Conservation (phyloP, 768 basidiomycete genomes). For the Pleurotus tuoliensis region DNA sequence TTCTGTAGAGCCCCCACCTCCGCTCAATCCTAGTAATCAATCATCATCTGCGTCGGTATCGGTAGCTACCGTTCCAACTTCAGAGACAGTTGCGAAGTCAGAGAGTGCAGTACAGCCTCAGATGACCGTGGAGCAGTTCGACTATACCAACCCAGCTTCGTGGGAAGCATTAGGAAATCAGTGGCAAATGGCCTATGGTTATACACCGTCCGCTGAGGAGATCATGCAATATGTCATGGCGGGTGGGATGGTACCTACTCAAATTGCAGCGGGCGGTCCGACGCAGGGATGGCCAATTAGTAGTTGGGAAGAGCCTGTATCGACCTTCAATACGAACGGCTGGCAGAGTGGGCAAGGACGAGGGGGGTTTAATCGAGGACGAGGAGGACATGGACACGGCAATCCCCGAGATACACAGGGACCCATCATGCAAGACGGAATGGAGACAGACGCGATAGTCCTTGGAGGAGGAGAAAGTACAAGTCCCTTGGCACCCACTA, state of each 20-base stretch:
- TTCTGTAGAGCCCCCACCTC: constrained; percentile 38
- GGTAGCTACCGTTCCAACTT: constrained; percentile 26
- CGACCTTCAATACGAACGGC: constrained; percentile 12
- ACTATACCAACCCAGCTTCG: constrained; percentile 66
- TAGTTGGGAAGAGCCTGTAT: constrained; percentile 3
- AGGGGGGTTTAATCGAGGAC: constrained; percentile 29
- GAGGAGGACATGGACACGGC: constrained; percentile 32
- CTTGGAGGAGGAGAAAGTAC: constrained; percentile 53
- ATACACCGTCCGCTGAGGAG: constrained; percentile 67
- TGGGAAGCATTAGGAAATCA: constrained; percentile 82
- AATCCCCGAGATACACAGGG: constrained; percentile 42
- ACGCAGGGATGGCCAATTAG: constrained; percentile 13
- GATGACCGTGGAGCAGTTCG: constrained; percentile 52
- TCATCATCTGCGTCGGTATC: constrained; percentile 39
- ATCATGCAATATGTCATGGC: constrained; percentile 72
- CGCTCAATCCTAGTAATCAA: constrained; percentile 43
- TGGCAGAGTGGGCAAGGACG: constrained; percentile 33
- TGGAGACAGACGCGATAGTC: constrained; percentile 54
- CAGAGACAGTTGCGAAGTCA: constrained; percentile 29
- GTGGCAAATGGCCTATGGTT: constrained; percentile 69
- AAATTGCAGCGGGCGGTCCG: constrained; percentile 13
- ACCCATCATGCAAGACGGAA: constrained; percentile 26
- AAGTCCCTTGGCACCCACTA: constrained; percentile 10
- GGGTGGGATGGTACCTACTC: constrained; percentile 17
- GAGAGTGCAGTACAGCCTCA: constrained; percentile 8